These are phyloP conservation scores for Saccharomyces eubayanus DNA, from an alignment of 805 yeast genomes.

Conservation along the genomic window DNA sequence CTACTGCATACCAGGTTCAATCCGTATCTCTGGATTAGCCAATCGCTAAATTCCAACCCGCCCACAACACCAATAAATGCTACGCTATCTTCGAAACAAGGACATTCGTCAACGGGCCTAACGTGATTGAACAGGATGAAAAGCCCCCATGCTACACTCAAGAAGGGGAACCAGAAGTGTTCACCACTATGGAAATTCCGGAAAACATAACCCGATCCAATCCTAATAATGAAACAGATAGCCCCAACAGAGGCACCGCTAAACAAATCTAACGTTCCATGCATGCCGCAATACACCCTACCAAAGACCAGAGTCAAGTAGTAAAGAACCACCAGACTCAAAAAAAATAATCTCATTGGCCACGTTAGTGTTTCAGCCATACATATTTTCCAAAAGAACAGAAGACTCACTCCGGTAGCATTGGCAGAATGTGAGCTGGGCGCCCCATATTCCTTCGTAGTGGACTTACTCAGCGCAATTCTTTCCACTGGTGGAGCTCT, in stretches of 20 bases:
- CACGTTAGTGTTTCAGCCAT: constrained; percentile 1
- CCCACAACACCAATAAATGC: constrained; percentile 84
- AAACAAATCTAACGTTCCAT: constrained; percentile 73
- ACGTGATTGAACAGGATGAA: constrained; percentile 61
- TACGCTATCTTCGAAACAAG: constrained; percentile 92
- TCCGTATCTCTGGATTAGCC: constrained; percentile 34
- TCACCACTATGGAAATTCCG: constrained; percentile 17
- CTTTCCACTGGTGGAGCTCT: constrained; percentile 84
- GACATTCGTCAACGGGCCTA: constrained; percentile 89
- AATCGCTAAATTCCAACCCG: constrained; percentile 64
- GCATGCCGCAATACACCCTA: constrained; percentile 94
- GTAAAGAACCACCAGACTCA: constrained; percentile 35
- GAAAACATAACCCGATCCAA: constrained; percentile 35
- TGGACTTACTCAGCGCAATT: constrained; percentile 79
- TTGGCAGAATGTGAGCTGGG: constrained; percentile 92
- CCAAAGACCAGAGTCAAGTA: constrained; percentile 65
- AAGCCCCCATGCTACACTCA: constrained; percentile 37
- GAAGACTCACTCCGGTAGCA: constrained; percentile 72
- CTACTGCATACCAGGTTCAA: constrained; percentile 4
- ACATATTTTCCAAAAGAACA: constrained; percentile 31
- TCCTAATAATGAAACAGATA: constrained; percentile 41
- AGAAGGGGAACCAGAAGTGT: constrained; percentile 30
- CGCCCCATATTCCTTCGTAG: constrained; percentile 90
- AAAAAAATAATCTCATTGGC: constrained; percentile 4
- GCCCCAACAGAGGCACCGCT: constrained; percentile 62